A percentile compares a stretch with the other conserved stretches of the same genome.
phyloP scores from a whole-genome alignment of 495 filamentous ascomycete genomes.

The Oleoguttula mirabilis region DNA sequence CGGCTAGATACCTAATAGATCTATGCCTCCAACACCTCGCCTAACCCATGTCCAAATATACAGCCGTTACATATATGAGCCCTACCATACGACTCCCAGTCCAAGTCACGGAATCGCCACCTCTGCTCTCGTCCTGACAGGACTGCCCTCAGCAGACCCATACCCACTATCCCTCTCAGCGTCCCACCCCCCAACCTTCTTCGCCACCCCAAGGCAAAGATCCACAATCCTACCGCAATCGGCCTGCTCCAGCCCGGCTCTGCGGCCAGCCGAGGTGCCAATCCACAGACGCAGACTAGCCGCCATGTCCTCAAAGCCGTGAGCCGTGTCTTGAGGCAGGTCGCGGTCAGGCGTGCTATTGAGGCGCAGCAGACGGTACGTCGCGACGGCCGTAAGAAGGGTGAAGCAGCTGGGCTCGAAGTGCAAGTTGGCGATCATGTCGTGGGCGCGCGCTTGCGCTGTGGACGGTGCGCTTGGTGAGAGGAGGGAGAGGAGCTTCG shows the following conservation, averaged over 20 bases:
- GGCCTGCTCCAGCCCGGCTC: constrained; percentile 17
- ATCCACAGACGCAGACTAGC: constrained; percentile 28
- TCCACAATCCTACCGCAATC: constrained; percentile 15
- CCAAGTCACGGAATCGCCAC: neutral
- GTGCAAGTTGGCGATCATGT: constrained; percentile 20
- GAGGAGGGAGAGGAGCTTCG: constrained; percentile 65
- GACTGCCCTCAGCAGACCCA: constrained; percentile 8
- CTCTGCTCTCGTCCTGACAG: constrained; percentile 1
- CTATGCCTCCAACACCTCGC: too few relatives aligned
- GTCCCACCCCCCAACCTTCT: constrained; percentile 14
- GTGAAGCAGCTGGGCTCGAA: constrained; percentile 34
- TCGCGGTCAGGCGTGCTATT: constrained; percentile 2
- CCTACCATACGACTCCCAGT: too few relatives aligned
- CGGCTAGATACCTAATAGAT: too few relatives aligned
- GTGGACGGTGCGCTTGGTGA: constrained; percentile 27
- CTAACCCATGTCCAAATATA: too few relatives aligned
- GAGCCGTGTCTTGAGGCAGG: neutral
- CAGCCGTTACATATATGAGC: too few relatives aligned
- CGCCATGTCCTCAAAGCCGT: constrained; percentile 24
- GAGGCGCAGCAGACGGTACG: constrained; percentile 55
- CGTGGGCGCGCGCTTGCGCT: constrained; percentile 12
- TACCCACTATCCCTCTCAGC: constrained; percentile 17
- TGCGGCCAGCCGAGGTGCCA: constrained; percentile 23
- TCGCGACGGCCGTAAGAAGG: constrained; percentile 65
- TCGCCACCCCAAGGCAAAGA: constrained; percentile 9